A percentile compares a stretch with the other conserved stretches of the same genome.
These are phyloP conservation scores for Drechslerella dactyloides DNA, from an alignment of 2,329 filamentous ascomycete genomes.

Conservation along the genomic window DNA sequence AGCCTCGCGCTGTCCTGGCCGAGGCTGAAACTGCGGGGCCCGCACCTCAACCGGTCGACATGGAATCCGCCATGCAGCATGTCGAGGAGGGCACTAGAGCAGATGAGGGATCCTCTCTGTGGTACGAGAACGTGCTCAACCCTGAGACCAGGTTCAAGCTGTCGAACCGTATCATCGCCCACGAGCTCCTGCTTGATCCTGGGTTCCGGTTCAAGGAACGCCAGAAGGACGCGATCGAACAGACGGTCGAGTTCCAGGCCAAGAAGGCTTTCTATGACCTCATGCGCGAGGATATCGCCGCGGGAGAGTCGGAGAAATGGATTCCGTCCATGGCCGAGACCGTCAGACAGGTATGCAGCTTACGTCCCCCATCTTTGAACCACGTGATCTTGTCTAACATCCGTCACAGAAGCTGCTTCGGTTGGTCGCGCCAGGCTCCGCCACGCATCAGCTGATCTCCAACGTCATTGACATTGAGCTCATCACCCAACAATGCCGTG, in stretches of 20 bases:
- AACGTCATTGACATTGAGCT: constrained; percentile 77
- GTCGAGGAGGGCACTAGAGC: constrained; percentile 55
- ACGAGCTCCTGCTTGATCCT: constrained; percentile 79
- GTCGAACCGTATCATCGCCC: constrained; percentile 73
- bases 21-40: constrained; percentile 59
- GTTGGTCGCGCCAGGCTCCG: constrained; percentile 72
- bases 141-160: constrained; percentile 40
- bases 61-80: constrained; percentile 59
- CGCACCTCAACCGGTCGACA: constrained; percentile 58
- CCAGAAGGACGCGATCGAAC: constrained; percentile 66
- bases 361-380: background rate
- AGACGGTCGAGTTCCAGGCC: constrained; percentile 65
- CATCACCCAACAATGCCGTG: constrained; percentile 71
- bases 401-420: constrained; percentile 69
- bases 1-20: constrained; percentile 68
- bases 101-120: constrained; percentile 48
- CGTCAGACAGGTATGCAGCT: constrained; percentile 50
- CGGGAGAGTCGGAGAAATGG: constrained; percentile 59
- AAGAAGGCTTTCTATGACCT: constrained; percentile 66
- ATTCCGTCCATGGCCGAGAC: constrained; percentile 54
- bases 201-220: constrained; percentile 72
- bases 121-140: constrained; percentile 46
- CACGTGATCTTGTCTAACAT: constrained; percentile 12
- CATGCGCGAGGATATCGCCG: constrained; percentile 69
- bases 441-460: constrained; percentile 75